Conservation (phyloP, 148 eudicot species). For the Rhododendron ferrugineum region DNA sequence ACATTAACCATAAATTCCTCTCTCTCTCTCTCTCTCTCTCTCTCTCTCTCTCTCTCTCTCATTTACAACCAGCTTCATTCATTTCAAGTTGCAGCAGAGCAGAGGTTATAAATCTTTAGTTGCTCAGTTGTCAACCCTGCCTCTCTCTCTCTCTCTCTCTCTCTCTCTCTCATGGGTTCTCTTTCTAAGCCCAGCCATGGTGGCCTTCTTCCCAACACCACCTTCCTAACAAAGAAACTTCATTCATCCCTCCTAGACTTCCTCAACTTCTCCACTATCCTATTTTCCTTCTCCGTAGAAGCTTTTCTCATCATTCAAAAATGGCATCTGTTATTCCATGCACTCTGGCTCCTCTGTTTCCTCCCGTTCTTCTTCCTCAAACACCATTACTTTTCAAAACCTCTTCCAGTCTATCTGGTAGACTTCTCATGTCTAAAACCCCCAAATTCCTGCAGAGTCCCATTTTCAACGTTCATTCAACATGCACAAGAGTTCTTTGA, state of each 20-base stretch:
- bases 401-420: slow-evolving; percentile 42
- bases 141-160: slow-evolving; percentile 2
- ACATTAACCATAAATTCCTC: background rate
- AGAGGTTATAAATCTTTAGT: background rate
- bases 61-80: background rate
- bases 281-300: slow-evolving; percentile 27
- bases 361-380: slow-evolving; percentile 8
- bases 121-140: background rate
- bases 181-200: background rate
- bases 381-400: slow-evolving; percentile 13
- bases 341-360: slow-evolving; percentile 15
- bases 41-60: background rate
- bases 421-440: slow-evolving; percentile 70
- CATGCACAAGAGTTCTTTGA: slow-evolving; percentile 28
- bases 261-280: slow-evolving; percentile 23
- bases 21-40: background rate
- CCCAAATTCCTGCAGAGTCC: slow-evolving; percentile 52
- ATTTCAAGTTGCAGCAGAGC: background rate
- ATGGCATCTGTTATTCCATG: slow-evolving; percentile 26
- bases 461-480: slow-evolving; percentile 48
- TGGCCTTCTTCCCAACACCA: background rate
- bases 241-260: slow-evolving; percentile 10
- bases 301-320: slow-evolving; percentile 28
- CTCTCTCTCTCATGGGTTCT: background rate
- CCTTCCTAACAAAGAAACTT: slow-evolving; percentile 4